Evolutionary conservation across 202 grass and related monocot genomes (phyloP).

Genomic region (Saccharum hybrid): DNA sequence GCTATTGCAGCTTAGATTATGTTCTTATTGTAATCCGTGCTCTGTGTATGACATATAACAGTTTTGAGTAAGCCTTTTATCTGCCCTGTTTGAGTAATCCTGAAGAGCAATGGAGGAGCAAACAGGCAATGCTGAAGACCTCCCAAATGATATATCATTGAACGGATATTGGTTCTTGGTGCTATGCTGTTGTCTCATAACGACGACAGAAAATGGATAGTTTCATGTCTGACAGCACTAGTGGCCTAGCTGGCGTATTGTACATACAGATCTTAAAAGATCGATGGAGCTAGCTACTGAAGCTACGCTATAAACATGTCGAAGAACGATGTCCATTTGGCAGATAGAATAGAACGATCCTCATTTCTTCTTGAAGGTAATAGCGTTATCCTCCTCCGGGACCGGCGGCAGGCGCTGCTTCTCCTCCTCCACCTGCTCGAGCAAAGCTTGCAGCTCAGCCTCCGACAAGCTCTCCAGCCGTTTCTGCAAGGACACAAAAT

Average conservation of each 20-base stretch:
- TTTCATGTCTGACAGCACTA: not conserved
- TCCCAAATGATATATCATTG: not conserved
- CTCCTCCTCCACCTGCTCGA: conserved; percentile 95
- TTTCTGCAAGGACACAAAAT: conserved; percentile 56
- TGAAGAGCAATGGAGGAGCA: not conserved
- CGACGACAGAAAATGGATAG: not conserved
- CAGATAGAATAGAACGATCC: not conserved
- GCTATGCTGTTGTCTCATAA: not conserved
- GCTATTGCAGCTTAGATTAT: not conserved
- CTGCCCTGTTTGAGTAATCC: not conserved
- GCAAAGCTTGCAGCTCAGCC: conserved; percentile 70
- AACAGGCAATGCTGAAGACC: not conserved
- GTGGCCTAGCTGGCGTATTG: conserved; percentile 11
- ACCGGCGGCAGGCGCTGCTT: conserved; percentile 52
- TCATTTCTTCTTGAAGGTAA: conserved; percentile 53
- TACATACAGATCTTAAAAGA: not conserved
- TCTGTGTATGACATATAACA: not conserved
- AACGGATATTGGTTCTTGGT: not conserved
- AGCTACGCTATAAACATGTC: conserved; percentile 28
- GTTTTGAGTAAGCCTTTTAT: not conserved
- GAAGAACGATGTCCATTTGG: conserved; percentile 18
- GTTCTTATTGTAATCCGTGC: no score
- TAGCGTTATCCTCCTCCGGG: conserved; percentile 30
- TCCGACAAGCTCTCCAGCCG: conserved; percentile 86
- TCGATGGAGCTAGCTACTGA: conserved; percentile 21